Evolutionary conservation across 163 green algal genomes (phyloP), one percentile per base, ranked within the genome.

Genomic region (Coccomyxa subellipsoidea): DNA sequence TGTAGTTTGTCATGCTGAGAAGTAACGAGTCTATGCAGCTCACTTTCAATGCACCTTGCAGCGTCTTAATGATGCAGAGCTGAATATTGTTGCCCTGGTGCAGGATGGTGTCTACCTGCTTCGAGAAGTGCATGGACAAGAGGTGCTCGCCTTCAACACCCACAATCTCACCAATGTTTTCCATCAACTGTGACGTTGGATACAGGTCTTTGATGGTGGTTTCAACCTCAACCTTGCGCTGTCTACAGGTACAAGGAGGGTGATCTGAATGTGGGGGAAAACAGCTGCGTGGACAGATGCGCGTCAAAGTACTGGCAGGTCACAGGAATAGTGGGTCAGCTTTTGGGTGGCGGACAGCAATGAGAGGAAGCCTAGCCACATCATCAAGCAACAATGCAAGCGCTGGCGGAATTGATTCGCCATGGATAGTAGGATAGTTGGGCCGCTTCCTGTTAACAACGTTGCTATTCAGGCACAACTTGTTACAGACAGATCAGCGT

Each of bases 231-330:
- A 12, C 47, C 21, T 59, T 27, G 3, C 3, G 2, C 10, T 76
- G 18, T 73, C 15, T 82, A 72, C 90, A 98, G 94, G 70, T 96
- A 96, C 87, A 99, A 98, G 86, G 96, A 99, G 15, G 93, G 91
- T 6, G 90, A 96, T 5, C 87, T 99, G 0, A 98, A 93, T 87
- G 93, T 99, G 8, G 96, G 96, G 23, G 96, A 99, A 86, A 98
- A 94, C 87, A 96, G 90, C 87, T 99, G 96, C 84, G 87, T 99
- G 9, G 96, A 99, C 85, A 87, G 96, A 31, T 99, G 96, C 79
- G 90, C 90, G 25, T 89, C 92, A 23, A 99, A 99, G 87, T 99
- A 99, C 86, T 99, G 96, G 96, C 95, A 98, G 94, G 95, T 98
- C 32, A 77, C 70, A 27, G 70, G 70, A 8, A 77, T 77, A 15